These are phyloP conservation scores for Zygotorulaspora mrakii DNA, from an alignment of 1,139 yeast genomes.

Conservation along the genomic window DNA sequence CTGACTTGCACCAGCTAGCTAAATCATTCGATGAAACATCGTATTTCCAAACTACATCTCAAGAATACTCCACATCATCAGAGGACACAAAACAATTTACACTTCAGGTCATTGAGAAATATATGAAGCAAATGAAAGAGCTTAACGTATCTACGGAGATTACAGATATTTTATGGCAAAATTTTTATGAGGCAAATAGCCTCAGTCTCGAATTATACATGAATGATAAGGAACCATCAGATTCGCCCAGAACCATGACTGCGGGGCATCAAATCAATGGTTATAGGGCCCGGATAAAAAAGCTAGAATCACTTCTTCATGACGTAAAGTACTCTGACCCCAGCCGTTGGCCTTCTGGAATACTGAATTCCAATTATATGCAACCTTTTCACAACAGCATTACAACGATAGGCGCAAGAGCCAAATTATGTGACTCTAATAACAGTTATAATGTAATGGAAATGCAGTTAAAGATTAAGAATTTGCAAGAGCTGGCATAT, in stretches of 20 bases:
- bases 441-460: slow-evolving; percentile 8
- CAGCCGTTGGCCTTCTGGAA: slow-evolving; percentile 52
- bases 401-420: slow-evolving; percentile 17
- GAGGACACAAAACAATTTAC: slow-evolving; percentile 23
- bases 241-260: slow-evolving; percentile 1
- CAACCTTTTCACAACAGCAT: slow-evolving; percentile 21
- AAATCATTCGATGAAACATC: slow-evolving; percentile 24
- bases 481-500: slow-evolving; percentile 11
- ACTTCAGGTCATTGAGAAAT: slow-evolving; percentile 35
- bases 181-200: slow-evolving; percentile 41
- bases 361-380: slow-evolving; percentile 22
- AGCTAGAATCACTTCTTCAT: slow-evolving; percentile 62
- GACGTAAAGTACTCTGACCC: slow-evolving; percentile 60
- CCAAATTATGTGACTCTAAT: too few species aligned
- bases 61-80: slow-evolving; percentile 2
- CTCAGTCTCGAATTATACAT: neutral
- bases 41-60: slow-evolving; percentile 40
- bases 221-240: neutral
- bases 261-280: slow-evolving; percentile 46
- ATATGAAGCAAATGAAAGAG: slow-evolving; percentile 37
- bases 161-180: slow-evolving; percentile 44
- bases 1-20: slow-evolving; percentile 36
- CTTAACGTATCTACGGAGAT: slow-evolving; percentile 37
- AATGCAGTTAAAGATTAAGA: slow-evolving; percentile 13
- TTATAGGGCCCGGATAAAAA: slow-evolving; percentile 55